Conservation (phyloP, 306 rosid genomes). For the Fragaria nilgerrensis region DNA sequence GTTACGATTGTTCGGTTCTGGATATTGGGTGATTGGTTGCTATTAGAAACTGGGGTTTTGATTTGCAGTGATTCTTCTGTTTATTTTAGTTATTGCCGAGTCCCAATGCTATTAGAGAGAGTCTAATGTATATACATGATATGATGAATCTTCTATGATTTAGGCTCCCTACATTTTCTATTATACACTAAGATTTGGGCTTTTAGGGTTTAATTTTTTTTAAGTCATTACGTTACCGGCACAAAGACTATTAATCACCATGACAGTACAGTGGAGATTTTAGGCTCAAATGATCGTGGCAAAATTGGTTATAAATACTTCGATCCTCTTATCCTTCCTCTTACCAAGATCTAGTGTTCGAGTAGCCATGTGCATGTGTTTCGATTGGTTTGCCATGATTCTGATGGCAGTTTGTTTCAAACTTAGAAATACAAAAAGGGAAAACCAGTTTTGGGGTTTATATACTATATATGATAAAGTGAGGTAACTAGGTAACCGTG, state of each 20-base stretch:
- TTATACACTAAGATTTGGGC: background rate
- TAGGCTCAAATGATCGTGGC: background rate
- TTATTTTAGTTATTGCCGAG: background rate
- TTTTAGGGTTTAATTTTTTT: background rate
- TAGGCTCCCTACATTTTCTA: background rate
- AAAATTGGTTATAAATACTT: background rate
- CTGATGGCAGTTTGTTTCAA: background rate
- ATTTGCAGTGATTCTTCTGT: constrained; percentile 3
- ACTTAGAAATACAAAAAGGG: background rate
- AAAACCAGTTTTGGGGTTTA: background rate
- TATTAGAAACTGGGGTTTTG: constrained; percentile 31
- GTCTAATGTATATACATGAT: background rate
- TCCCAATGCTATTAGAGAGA: background rate
- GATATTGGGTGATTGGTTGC: constrained; percentile 38
- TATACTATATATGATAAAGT: background rate
- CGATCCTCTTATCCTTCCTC: background rate
- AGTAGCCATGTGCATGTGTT: background rate
- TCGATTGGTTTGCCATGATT: background rate
- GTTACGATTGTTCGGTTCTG: constrained; percentile 19
- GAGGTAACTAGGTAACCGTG: background rate
- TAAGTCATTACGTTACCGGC: background rate
- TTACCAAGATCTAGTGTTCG: background rate
- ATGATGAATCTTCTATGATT: background rate
- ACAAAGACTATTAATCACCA: background rate
- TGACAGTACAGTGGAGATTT: background rate